Base-by-base conservation (phyloP, 2,329 filamentous ascomycete species). In the Fusarium aywerte region DNA sequence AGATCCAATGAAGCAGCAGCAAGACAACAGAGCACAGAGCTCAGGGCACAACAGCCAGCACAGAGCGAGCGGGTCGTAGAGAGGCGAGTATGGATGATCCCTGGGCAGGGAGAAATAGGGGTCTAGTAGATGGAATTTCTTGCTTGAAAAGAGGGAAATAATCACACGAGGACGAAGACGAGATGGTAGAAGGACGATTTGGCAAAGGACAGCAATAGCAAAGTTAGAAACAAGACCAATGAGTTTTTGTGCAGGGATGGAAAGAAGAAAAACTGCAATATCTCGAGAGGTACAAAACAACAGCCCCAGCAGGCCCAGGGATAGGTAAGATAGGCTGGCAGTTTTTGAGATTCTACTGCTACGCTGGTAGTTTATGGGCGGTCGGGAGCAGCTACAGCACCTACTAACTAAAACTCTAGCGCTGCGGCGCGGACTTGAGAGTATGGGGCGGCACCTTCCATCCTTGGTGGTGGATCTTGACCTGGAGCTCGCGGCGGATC, bases 71-170 rank as follows among this genome's bases (percentile, higher is more conserved):
- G 52, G 48, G 65, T 49, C 65, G 61, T 66, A 18, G 43, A 48
- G 51, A 68, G 50, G 43, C 54, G 29, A 57, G 51, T 44, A 42
- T 49, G 64, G 44, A 52, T 52, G 51, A 59, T 52, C 52, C 63
- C 58, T 66, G 35, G 29, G 39, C 39, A 61, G 61, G 54, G 48
- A 61, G 45, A 48, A 52, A 65, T 65, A 65, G 48, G 64, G 64
- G 63, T 43, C 43, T 52, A 49, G 48, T 29, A 32, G 48, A 47
- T 58, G 27, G 32, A 45, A 55, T 60, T 39, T 25, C 40, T 57
- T 50, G 25, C 49, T 57, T 50, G 33, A 56, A 39, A 29, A 43
- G 33, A 47, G 36, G 36, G 44, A 23, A 21, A 23, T 9, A 35
- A 48, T 36, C 35, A 48, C 47, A 18, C 18, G 18, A 51, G 47